phyloP scores from a whole-genome alignment of 2,329 filamentous ascomycete species.

The Xylariaceae sp. region DNA sequence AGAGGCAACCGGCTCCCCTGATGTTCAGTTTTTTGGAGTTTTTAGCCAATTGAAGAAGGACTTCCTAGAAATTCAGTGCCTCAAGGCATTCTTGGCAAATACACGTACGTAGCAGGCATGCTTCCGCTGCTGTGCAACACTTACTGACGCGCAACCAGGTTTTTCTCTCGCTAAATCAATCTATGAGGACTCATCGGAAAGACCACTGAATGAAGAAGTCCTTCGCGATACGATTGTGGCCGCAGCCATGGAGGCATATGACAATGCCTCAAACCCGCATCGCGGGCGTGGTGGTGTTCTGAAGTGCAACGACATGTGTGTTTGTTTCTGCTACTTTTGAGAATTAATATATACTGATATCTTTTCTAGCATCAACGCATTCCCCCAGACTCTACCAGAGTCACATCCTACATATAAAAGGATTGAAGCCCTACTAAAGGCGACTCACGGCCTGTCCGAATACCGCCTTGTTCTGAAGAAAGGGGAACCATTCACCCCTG shows the following conservation, averaged over 20 bases:
- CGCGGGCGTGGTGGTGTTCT: slow-evolving; percentile 70
- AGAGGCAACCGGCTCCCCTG: slow-evolving; percentile 31
- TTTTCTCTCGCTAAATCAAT: slow-evolving; percentile 60
- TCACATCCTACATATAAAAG: slow-evolving; percentile 48
- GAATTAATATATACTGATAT: slow-evolving; percentile 2
- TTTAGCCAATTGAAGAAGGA: slow-evolving; percentile 56
- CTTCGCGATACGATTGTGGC: slow-evolving; percentile 58
- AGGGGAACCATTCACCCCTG: slow-evolving; percentile 72
- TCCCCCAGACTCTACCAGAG: slow-evolving; percentile 52
- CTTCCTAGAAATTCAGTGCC: slow-evolving; percentile 63
- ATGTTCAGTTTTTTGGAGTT: slow-evolving; percentile 42
- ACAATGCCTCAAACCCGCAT: slow-evolving; percentile 78
- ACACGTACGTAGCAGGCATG: slow-evolving; percentile 44
- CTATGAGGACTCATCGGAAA: slow-evolving; percentile 48
- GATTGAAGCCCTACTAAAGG: slow-evolving; percentile 60
- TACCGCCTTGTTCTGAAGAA: slow-evolving; percentile 76
- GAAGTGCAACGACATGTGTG: slow-evolving; percentile 70
- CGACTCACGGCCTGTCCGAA: slow-evolving; percentile 69
- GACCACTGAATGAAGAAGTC: slow-evolving; percentile 43
- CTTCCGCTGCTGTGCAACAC: not conserved
- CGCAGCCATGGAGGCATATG: slow-evolving; percentile 65
- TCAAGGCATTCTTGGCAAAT: slow-evolving; percentile 61
- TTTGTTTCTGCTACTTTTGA: slow-evolving; percentile 4
- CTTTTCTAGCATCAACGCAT: slow-evolving; percentile 52
- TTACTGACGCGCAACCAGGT: slow-evolving; percentile 38